These are phyloP conservation scores for Magnolia kwangsiensis DNA, from an alignment of 164 flowering plant species.

Conservation along the genomic window DNA sequence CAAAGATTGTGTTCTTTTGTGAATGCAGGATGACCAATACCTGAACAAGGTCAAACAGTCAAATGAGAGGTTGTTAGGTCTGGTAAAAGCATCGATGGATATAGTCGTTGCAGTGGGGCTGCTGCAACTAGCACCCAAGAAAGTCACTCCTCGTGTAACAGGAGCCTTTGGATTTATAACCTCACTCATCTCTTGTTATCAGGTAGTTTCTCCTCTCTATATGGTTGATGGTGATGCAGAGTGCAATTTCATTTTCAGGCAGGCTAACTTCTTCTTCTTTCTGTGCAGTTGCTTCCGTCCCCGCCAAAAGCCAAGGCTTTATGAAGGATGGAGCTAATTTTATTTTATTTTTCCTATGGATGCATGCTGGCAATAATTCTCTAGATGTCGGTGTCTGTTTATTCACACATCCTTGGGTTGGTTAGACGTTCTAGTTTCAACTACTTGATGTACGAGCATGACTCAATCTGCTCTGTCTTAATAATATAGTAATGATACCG, in stretches of 20 bases:
- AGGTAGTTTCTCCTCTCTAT: constrained; percentile 39
- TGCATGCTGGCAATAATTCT: not conserved
- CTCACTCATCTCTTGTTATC: constrained; percentile 96
- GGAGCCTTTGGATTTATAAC: constrained; percentile 83
- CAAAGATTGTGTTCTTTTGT: constrained; percentile 4
- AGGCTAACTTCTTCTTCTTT: not conserved
- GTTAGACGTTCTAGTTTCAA: not conserved
- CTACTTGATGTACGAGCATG: not conserved
- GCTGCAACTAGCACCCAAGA: constrained; percentile 93
- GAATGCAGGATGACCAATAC: constrained; percentile 71
- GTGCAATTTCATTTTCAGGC: not conserved
- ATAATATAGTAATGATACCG: not conserved
- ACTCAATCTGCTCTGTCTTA: not conserved
- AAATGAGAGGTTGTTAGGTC: constrained; percentile 73
- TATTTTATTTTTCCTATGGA: not conserved
- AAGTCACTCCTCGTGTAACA: constrained; percentile 87
- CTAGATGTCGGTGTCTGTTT: not conserved
- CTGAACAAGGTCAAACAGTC: constrained; percentile 54
- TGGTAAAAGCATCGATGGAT: constrained; percentile 72
- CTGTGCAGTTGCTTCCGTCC: constrained; percentile 11
- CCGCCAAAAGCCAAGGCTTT: constrained; percentile 9
- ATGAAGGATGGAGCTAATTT: not conserved
- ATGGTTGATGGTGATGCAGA: not conserved
- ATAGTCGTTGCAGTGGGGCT: constrained; percentile 86
- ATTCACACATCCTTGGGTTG: not conserved